Evolutionary conservation across 805 yeast genomes (phyloP).

Genomic region (Kazachstania psychrophila): DNA sequence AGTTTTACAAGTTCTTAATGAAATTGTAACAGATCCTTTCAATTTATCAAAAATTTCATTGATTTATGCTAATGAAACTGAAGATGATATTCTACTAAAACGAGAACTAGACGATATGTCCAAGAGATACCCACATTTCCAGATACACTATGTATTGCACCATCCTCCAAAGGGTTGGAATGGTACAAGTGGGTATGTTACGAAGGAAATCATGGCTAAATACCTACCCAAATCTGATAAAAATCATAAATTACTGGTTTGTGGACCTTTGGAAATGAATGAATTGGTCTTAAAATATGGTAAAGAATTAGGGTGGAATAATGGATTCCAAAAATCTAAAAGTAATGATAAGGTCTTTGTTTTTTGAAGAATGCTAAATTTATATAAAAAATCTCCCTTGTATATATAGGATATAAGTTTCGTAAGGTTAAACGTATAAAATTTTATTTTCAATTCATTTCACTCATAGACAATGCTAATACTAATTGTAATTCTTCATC

Average conservation of each 20-base stretch:
- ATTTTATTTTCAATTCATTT: slow-evolving; percentile 10
- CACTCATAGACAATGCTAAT: slow-evolving; percentile 28
- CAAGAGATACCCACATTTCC: slow-evolving; percentile 50
- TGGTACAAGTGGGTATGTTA: slow-evolving; percentile 53
- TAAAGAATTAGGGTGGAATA: slow-evolving; percentile 51
- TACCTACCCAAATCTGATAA: slow-evolving; percentile 42
- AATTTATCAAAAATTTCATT: slow-evolving; percentile 52
- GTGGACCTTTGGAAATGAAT: slow-evolving; percentile 71
- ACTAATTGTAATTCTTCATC: slow-evolving; percentile 29
- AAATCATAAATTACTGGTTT: slow-evolving; percentile 50
- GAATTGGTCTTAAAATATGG: slow-evolving; percentile 41
- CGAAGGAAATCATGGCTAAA: slow-evolving; percentile 47
- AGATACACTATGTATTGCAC: slow-evolving; percentile 49
- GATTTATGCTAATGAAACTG: slow-evolving; percentile 65
- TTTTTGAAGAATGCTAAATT: no score
- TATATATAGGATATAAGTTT: no score
- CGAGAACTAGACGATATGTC: slow-evolving; percentile 64
- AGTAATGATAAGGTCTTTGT: slow-evolving; percentile 5
- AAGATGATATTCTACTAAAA: slow-evolving; percentile 62
- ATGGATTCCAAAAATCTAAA: slow-evolving; percentile 21
- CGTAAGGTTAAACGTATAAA: not conserved
- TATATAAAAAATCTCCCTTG: no score
- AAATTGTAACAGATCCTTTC: slow-evolving; percentile 58
- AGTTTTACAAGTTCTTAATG: slow-evolving; percentile 67
- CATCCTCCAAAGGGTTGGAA: slow-evolving; percentile 44